phyloP scores from a whole-genome alignment of 2,329 filamentous ascomycete species.

The Trichoderma simmonsii region DNA sequence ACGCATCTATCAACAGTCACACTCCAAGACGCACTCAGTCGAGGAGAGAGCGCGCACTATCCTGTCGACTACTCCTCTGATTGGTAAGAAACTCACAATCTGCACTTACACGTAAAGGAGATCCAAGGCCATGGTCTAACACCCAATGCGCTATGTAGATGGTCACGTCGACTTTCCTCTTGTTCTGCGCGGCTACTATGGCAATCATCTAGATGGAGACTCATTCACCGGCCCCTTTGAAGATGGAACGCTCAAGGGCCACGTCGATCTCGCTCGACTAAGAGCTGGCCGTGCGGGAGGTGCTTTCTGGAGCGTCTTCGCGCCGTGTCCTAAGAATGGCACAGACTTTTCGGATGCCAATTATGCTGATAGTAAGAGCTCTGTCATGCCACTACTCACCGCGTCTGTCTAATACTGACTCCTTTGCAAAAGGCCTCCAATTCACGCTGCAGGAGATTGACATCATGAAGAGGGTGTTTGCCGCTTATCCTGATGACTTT shows the following conservation, averaged over 20 bases:
- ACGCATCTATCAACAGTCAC: slow-evolving; percentile 25
- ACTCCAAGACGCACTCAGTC: slow-evolving; percentile 33
- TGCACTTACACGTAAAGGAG: neutral
- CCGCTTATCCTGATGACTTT: slow-evolving; percentile 65
- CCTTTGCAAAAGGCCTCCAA: slow-evolving; percentile 49
- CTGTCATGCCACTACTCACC: neutral
- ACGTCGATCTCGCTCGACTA: slow-evolving; percentile 79
- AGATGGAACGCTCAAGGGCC: slow-evolving; percentile 61
- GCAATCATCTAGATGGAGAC: slow-evolving; percentile 73
- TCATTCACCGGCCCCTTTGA: slow-evolving; percentile 75
- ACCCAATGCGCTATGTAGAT: slow-evolving; percentile 49
- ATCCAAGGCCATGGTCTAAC: no score
- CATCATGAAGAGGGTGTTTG: slow-evolving; percentile 61
- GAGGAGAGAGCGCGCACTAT: slow-evolving; percentile 47
- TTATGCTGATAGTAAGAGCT: slow-evolving; percentile 58
- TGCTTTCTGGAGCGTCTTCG: slow-evolving; percentile 90
- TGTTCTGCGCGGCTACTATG: slow-evolving; percentile 60
- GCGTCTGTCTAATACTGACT: neutral
- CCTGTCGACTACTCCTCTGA: slow-evolving; percentile 46
- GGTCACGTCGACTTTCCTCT: slow-evolving; percentile 88
- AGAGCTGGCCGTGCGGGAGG: slow-evolving; percentile 70
- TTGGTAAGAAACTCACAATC: slow-evolving; percentile 37
- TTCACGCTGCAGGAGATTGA: slow-evolving; percentile 74
- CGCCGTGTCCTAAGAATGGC: slow-evolving; percentile 69
- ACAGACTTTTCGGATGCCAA: slow-evolving; percentile 71